phyloP scores from a whole-genome alignment of 805 yeast species.

The Saccharomycopsis sp. region DNA sequence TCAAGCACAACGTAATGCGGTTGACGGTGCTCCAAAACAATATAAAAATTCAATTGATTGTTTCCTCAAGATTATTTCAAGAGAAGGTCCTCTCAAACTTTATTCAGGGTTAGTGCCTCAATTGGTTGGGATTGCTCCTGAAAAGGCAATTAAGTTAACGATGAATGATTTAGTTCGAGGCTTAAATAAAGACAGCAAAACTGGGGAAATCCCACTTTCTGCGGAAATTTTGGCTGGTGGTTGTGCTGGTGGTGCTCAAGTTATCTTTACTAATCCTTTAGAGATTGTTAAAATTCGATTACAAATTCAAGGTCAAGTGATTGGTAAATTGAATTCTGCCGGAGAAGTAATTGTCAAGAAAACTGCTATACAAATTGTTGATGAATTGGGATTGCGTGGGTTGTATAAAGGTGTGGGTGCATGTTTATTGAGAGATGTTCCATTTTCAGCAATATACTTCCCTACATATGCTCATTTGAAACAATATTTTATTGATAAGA shows the following conservation, averaged over 20 bases:
- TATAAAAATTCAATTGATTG: slow-evolving; percentile 85
- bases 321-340: slow-evolving; percentile 32
- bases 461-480: slow-evolving; percentile 95
- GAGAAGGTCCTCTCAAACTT: slow-evolving; percentile 57
- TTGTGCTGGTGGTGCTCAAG: slow-evolving; percentile 95
- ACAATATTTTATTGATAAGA: slow-evolving; percentile 71
- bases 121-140: slow-evolving; percentile 95
- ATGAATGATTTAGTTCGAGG: slow-evolving; percentile 85
- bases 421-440: slow-evolving; percentile 89
- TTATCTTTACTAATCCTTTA: slow-evolving; percentile 89
- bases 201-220: slow-evolving; percentile 36
- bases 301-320: slow-evolving; percentile 80
- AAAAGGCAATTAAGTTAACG: slow-evolving; percentile 92
- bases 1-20: slow-evolving; percentile 83
- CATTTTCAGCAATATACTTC: slow-evolving; percentile 94
- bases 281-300: slow-evolving; percentile 93
- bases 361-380: slow-evolving; percentile 66
- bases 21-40: slow-evolving; percentile 26
- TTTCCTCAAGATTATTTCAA: slow-evolving; percentile 62
- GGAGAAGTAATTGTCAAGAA: slow-evolving; percentile 34
- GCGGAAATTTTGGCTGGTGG: slow-evolving; percentile 88
- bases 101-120: slow-evolving; percentile 94
- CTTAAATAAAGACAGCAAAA: slow-evolving; percentile 50
- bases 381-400: slow-evolving; percentile 75
- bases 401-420: slow-evolving; percentile 89